These are phyloP conservation scores for Trebouxiophyceae sp. DNA, from an alignment of 163 green algal genomes.

Conservation along the genomic window DNA sequence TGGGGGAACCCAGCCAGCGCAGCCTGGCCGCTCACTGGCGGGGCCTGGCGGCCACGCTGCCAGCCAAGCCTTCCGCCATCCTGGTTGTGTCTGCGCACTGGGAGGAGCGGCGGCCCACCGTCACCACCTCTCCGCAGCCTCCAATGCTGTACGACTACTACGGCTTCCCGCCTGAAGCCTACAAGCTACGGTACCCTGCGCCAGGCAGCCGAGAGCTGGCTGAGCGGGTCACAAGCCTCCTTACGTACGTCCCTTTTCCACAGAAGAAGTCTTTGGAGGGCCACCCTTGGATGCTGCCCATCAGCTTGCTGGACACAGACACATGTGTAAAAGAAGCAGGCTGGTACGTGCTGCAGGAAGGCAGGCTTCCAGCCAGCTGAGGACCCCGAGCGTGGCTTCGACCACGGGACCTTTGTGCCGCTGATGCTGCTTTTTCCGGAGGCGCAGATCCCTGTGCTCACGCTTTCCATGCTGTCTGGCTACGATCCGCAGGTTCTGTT, in stretches of 20 bases:
- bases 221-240: background rate
- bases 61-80: constrained; percentile 19
- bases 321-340: too few relatives aligned
- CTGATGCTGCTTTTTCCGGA: constrained; percentile 50
- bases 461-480: constrained; percentile 39
- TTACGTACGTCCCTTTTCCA: too few relatives aligned
- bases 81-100: constrained; percentile 41
- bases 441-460: constrained; percentile 52
- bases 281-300: background rate
- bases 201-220: constrained; percentile 34
- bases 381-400: constrained; percentile 20
- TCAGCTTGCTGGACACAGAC: too few relatives aligned
- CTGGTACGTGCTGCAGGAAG: constrained; percentile 1
- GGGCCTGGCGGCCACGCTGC: background rate
- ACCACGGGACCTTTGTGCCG: constrained; percentile 64
- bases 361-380: constrained; percentile 15
- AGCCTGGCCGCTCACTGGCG: constrained; percentile 6
- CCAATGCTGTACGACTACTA: constrained; percentile 53
- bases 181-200: constrained; percentile 35
- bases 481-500: constrained; percentile 38
- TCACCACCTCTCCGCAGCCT: constrained; percentile 21
- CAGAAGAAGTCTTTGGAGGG: background rate
- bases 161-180: constrained; percentile 24
- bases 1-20: constrained; percentile 12
- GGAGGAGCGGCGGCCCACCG: constrained; percentile 26